Percentiles rank a stretch among this genome's conserved stretches.
phyloP scores from a whole-genome alignment of 2,329 filamentous ascomycete genomes.

The Chaetothyriales sp. region DNA sequence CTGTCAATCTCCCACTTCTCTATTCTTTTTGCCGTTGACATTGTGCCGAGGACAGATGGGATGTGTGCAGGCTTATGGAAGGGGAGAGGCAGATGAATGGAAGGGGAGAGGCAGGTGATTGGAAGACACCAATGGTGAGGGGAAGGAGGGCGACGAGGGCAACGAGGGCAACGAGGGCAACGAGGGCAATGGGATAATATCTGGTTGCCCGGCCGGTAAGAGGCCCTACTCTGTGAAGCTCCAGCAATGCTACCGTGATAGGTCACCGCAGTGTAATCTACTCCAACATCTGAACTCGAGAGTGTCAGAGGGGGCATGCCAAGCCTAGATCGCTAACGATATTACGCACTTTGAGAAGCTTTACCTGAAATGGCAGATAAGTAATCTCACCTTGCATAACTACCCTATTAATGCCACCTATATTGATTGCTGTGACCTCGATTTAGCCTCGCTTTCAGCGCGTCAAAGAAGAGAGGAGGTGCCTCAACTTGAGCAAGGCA shows the following conservation, averaged over 20 bases:
- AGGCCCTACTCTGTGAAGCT: neutral
- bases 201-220: neutral
- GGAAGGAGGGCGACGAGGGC: too few species aligned
- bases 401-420: neutral
- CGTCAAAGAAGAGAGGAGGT: too few species aligned
- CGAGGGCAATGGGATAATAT: neutral
- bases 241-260: neutral
- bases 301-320: neutral
- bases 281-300: neutral
- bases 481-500: too few species aligned
- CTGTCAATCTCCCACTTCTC: slow-evolving; percentile 63
- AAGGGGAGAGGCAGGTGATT: neutral
- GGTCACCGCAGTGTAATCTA: neutral
- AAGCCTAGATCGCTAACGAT: neutral
- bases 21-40: slow-evolving; percentile 29
- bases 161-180: too few species aligned
- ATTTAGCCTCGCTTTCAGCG: neutral
- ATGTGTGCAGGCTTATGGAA: neutral
- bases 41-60: neutral
- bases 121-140: neutral
- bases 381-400: neutral
- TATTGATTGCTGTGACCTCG: neutral
- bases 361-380: neutral
- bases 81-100: neutral
- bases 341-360: neutral